Evolutionary conservation across 768 basidiomycete species (phyloP).

Genomic region (Leccinellum rugosiceps): DNA sequence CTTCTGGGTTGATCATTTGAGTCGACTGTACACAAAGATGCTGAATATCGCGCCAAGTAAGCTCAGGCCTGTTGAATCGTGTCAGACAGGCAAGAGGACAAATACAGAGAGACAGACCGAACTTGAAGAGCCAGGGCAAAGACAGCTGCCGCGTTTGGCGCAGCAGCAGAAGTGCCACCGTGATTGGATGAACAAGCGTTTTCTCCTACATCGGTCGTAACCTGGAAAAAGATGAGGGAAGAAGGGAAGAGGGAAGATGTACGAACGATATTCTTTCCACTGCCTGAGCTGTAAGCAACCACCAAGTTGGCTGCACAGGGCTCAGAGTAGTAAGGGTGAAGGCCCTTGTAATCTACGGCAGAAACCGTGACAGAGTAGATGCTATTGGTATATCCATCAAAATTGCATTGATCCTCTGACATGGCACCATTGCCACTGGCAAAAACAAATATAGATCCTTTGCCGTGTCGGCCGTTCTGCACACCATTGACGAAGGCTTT

Average conservation of each 20-base stretch:
- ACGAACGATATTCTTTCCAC: slow-evolving; percentile 89
- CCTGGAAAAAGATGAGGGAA: slow-evolving; percentile 45
- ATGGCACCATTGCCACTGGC: slow-evolving; percentile 95
- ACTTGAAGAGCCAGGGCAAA: slow-evolving; percentile 87
- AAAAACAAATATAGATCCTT: slow-evolving; percentile 94
- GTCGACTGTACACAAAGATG: slow-evolving; percentile 80
- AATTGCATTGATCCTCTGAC: slow-evolving; percentile 95
- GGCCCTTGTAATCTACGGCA: slow-evolving; percentile 89
- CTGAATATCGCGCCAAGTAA: slow-evolving; percentile 96
- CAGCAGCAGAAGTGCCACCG: slow-evolving; percentile 97
- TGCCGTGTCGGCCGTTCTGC: slow-evolving; percentile 82
- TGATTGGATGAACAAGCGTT: slow-evolving; percentile 77
- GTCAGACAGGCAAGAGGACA: slow-evolving; percentile 10
- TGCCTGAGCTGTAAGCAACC: slow-evolving; percentile 93
- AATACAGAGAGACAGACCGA: slow-evolving; percentile 48
- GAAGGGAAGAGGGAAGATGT: slow-evolving; percentile 1
- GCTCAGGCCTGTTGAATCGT: slow-evolving; percentile 63
- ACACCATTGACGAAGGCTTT: slow-evolving; percentile 95
- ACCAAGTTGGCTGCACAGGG: slow-evolving; percentile 97
- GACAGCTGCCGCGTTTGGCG: slow-evolving; percentile 93
- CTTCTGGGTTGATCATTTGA: slow-evolving; percentile 75
- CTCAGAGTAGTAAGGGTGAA: slow-evolving; percentile 97
- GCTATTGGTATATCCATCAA: slow-evolving; percentile 98
- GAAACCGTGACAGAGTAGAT: slow-evolving; percentile 96
- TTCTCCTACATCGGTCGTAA: slow-evolving; percentile 91